These are phyloP conservation scores for Podila minutissima DNA, from an alignment of 192 early-diverging fungal genomes.

Conservation along the genomic window DNA sequence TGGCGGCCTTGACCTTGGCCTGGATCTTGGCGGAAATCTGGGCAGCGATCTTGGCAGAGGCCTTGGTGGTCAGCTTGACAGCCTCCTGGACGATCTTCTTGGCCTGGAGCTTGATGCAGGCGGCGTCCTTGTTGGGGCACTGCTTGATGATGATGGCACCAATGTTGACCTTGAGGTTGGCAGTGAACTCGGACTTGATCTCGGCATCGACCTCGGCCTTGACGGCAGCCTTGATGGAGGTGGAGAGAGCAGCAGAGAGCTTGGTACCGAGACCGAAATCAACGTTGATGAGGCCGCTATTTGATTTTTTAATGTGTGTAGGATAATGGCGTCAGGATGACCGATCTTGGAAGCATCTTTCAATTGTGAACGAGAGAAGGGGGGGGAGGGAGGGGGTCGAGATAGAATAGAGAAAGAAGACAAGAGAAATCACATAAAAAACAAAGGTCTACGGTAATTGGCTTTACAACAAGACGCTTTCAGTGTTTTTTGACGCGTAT, in stretches of 20 bases:
- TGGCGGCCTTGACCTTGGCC: constrained; percentile 42
- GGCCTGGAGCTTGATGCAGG: constrained; percentile 37
- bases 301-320: not conserved
- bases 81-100: constrained; percentile 42
- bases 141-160: constrained; percentile 32
- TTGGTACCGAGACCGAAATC: constrained; percentile 47
- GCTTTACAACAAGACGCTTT: no score
- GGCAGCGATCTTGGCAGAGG: constrained; percentile 34
- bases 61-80: constrained; percentile 46
- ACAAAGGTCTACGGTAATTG: no score
- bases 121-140: constrained; percentile 42
- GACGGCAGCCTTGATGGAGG: constrained; percentile 51
- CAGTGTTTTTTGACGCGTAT: no score
- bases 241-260: constrained; percentile 26
- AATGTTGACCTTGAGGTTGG: constrained; percentile 46
- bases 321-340: not conserved
- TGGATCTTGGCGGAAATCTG: constrained; percentile 26
- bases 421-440: no score
- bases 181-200: constrained; percentile 45
- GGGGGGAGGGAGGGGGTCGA: not conserved
- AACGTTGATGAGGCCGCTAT: constrained; percentile 34
- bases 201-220: constrained; percentile 46
- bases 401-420: not conserved
- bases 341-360: not conserved
- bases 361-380: not conserved